Conservation (phyloP, 208 protist genomes). For the Trypanosoma theileri region DNA sequence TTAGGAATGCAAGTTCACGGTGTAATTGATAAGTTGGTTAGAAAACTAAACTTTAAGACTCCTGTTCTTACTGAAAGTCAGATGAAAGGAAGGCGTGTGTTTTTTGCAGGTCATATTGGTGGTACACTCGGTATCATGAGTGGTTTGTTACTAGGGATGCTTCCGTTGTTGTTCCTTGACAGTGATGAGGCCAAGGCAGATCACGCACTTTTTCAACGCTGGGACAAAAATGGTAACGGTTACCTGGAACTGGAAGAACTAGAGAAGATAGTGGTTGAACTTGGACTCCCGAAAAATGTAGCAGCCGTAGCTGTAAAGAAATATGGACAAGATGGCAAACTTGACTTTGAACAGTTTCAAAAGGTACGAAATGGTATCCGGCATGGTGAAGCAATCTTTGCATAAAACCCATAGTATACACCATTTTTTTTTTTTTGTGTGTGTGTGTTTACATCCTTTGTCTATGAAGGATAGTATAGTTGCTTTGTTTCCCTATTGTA, state of each 20-base stretch:
- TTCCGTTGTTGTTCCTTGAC: slow-evolving; percentile 75
- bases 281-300: slow-evolving; percentile 50
- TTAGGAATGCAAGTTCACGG: slow-evolving; percentile 91
- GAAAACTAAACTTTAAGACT: slow-evolving; percentile 69
- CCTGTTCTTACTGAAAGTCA: slow-evolving; percentile 84
- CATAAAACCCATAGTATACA: slow-evolving; percentile 21
- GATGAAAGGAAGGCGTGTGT: slow-evolving; percentile 76
- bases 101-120: slow-evolving; percentile 87
- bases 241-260: slow-evolving; percentile 74
- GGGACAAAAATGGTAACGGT: slow-evolving; percentile 73
- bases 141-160: slow-evolving; percentile 86
- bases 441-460: neutral
- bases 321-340: slow-evolving; percentile 54
- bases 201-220: slow-evolving; percentile 76
- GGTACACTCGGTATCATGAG: slow-evolving; percentile 87
- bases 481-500: no score
- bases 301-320: slow-evolving; percentile 61
- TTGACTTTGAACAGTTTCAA: slow-evolving; percentile 79
- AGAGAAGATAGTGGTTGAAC: slow-evolving; percentile 49
- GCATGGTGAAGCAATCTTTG: slow-evolving; percentile 67
- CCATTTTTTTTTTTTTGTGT: neutral
- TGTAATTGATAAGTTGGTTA: slow-evolving; percentile 86
- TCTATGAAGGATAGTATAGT: no score
- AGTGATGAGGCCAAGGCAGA: slow-evolving; percentile 74
- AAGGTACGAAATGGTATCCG: slow-evolving; percentile 69